These are phyloP conservation scores for Cladophialophora carrionii DNA, from an alignment of 2,329 filamentous ascomycete species.

Conservation along the genomic window DNA sequence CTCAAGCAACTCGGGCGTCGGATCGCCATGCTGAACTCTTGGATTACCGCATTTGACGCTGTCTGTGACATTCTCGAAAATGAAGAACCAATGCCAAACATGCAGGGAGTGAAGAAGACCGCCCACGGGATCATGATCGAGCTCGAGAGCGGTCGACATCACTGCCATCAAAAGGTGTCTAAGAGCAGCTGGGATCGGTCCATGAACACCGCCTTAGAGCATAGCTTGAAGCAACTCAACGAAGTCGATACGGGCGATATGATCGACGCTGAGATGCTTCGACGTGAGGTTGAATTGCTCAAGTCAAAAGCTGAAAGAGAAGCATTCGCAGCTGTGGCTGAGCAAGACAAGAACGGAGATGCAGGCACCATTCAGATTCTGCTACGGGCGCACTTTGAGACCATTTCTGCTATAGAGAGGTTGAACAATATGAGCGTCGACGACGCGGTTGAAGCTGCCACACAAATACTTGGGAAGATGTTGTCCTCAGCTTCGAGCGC, in stretches of 20 bases:
- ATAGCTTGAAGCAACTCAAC: slow-evolving; percentile 77
- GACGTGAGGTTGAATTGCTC: slow-evolving; percentile 81
- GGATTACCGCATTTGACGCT: slow-evolving; percentile 88
- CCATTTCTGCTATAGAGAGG: slow-evolving; percentile 78
- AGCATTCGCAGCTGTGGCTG: slow-evolving; percentile 72
- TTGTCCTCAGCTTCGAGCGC: slow-evolving; percentile 75
- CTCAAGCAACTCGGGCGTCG: slow-evolving; percentile 80
- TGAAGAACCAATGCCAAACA: slow-evolving; percentile 66
- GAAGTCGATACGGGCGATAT: slow-evolving; percentile 68
- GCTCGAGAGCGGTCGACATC: slow-evolving; percentile 84
- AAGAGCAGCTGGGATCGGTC: slow-evolving; percentile 84
- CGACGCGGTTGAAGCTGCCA: slow-evolving; percentile 79
- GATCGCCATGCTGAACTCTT: slow-evolving; percentile 82
- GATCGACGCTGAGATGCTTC: slow-evolving; percentile 71
- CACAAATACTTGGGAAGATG: slow-evolving; percentile 73
- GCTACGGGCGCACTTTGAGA: slow-evolving; percentile 88
- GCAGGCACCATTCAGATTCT: slow-evolving; percentile 78
- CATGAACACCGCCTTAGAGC: slow-evolving; percentile 83
- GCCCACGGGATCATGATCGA: slow-evolving; percentile 87
- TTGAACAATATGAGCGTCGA: slow-evolving; percentile 81
- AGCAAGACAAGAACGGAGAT: slow-evolving; percentile 82
- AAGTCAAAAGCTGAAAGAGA: slow-evolving; percentile 83
- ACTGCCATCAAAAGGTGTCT: slow-evolving; percentile 81
- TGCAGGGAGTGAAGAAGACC: slow-evolving; percentile 79
- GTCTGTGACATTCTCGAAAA: slow-evolving; percentile 73